These are phyloP conservation scores for Zhuliangozyma blackwelliae DNA, from an alignment of 1,139 yeast genomes.

Conservation along the genomic window DNA sequence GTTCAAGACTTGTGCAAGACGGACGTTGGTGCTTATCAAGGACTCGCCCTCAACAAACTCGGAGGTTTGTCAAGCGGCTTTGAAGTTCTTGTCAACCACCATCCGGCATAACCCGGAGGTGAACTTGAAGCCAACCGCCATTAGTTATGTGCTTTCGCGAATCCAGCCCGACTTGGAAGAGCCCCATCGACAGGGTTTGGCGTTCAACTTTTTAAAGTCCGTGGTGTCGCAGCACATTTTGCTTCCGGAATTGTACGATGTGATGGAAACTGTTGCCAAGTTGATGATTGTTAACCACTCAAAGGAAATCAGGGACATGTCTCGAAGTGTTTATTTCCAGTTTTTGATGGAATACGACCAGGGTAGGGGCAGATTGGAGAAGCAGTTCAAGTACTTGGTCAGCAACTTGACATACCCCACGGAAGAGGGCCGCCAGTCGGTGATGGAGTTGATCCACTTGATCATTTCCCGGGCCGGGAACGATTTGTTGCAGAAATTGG, in stretches of 20 bases:
- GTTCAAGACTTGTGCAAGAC: constrained; percentile 58
- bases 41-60: constrained; percentile 75
- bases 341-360: constrained; percentile 94
- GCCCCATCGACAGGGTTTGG: constrained; percentile 83
- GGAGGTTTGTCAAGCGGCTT: constrained; percentile 78
- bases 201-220: constrained; percentile 78
- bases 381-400: constrained; percentile 79
- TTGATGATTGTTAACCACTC: constrained; percentile 91
- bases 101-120: constrained; percentile 67
- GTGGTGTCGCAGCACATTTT: constrained; percentile 67
- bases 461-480: constrained; percentile 64
- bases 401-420: constrained; percentile 82
- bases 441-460: constrained; percentile 77
- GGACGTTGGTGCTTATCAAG: constrained; percentile 62
- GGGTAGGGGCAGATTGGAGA: constrained; percentile 79
- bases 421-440: constrained; percentile 83
- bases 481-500: constrained; percentile 56
- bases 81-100: constrained; percentile 69
- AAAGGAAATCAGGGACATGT: constrained; percentile 76
- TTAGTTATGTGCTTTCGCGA: constrained; percentile 71
- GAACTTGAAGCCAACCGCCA: constrained; percentile 63
- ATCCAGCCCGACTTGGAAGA: constrained; percentile 88
- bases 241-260: constrained; percentile 87
- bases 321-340: constrained; percentile 79
- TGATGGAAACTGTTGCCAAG: constrained; percentile 75